Conservation (phyloP, 345 rosid species). For the Populus deltoides region DNA sequence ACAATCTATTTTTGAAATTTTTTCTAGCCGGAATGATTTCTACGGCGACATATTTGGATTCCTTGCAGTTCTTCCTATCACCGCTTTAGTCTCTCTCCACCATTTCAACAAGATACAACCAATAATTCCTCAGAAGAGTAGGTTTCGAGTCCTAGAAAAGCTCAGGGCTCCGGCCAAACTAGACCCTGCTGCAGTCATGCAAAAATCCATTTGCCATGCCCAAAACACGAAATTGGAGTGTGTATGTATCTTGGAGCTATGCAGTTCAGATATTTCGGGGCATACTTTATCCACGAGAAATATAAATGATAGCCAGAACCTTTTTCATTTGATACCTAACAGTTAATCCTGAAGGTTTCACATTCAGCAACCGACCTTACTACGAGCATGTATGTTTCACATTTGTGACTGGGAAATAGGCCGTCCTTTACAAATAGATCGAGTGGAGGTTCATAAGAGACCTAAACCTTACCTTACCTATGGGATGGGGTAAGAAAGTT, state of each 20-base stretch:
- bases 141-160: conserved; percentile 43
- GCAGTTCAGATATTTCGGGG: conserved; percentile 57
- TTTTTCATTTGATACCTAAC: conserved; percentile 56
- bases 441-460: conserved; percentile 41
- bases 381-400: conserved; percentile 45
- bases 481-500: conserved; percentile 48
- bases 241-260: conserved; percentile 83
- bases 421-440: conserved; percentile 30
- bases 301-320: conserved; percentile 54
- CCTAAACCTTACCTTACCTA: conserved; percentile 32
- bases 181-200: conserved; percentile 64
- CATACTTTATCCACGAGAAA: conserved; percentile 43
- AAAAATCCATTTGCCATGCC: conserved; percentile 75
- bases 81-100: conserved; percentile 71
- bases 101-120: conserved; percentile 64
- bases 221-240: conserved; percentile 49
- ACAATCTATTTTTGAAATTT: neutral
- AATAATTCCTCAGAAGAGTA: conserved; percentile 52
- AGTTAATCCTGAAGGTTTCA: conserved; percentile 26
- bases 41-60: conserved; percentile 57
- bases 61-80: conserved; percentile 68
- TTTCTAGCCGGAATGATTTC: conserved; percentile 49
- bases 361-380: conserved; percentile 59
- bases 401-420: conserved; percentile 40
- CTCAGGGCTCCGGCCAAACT: conserved; percentile 39